A percentile compares a stretch with the other conserved stretches of the same genome.
Evolutionary conservation across 2,329 filamentous ascomycete genomes (phyloP).

Genomic region (Dactylellina parvicollis): DNA sequence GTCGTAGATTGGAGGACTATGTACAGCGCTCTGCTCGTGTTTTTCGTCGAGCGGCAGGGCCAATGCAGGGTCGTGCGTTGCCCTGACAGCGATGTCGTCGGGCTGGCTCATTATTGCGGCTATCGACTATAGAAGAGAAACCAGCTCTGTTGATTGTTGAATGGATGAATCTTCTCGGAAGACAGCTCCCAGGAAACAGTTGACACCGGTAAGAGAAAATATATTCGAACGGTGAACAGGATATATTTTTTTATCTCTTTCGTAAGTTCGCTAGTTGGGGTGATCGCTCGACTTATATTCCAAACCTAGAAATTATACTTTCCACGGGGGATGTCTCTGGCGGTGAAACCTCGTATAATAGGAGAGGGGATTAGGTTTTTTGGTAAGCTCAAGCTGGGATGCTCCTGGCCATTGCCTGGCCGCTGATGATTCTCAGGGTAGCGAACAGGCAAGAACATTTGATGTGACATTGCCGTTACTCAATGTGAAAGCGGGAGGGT

Average conservation of each 20-base stretch:
- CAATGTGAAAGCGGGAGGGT: constrained; percentile 30
- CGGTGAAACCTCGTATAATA: constrained; percentile 32
- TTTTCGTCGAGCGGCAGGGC: constrained; percentile 55
- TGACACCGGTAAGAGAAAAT: constrained; percentile 12
- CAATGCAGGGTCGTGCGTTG: constrained; percentile 56
- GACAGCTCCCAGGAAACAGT: constrained; percentile 8
- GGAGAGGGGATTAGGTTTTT: constrained; percentile 1
- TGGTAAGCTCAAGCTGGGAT: constrained; percentile 38
- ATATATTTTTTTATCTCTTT: constrained; percentile 12
- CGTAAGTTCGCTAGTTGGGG: constrained; percentile 9
- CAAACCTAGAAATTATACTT: constrained; percentile 44
- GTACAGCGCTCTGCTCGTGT: constrained; percentile 52
- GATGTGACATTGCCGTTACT: constrained; percentile 48
- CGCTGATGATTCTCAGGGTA: too few relatives aligned
- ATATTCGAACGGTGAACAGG: constrained; percentile 4
- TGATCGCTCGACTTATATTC: constrained; percentile 49
- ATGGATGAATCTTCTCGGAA: constrained; percentile 42
- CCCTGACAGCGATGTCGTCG: constrained; percentile 55
- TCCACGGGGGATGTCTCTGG: constrained; percentile 26
- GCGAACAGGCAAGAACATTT: constrained; percentile 21
- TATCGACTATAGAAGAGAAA: constrained; percentile 7
- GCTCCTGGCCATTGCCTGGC: constrained; percentile 2
- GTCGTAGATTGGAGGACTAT: constrained; percentile 36
- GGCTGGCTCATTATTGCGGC: constrained; percentile 41
- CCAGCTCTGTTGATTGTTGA: constrained; percentile 22